Evolutionary conservation across 306 rosid genomes (phyloP), one percentile per base, ranked within the genome.

Genomic region (Prinsepia uniflora): DNA sequence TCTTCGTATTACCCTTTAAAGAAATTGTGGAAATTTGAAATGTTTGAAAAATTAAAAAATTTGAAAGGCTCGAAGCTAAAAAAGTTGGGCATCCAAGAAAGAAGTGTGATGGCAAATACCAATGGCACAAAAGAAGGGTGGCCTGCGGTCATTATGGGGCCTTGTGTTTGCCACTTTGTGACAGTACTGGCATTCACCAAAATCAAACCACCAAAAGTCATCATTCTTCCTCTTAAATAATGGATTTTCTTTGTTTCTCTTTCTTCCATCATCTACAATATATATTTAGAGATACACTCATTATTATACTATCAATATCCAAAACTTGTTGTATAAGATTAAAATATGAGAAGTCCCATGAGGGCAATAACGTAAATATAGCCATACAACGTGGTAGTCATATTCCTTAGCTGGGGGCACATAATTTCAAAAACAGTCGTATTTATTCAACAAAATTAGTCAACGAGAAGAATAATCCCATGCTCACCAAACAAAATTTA

Each of bases 151-250:
- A 42, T 39, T 6, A 56, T 87, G 93, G 92, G 59, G 84, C 96
- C 77, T 40, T 58, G 34, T 82, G 91, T 84, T 77, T 48, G 81
- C 91, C 85, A 86, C 91, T 86, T 83, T 75, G 55, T 71, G 43
- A 54, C 69, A n/a, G n/a, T n/a, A 44, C 46, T 64, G 72, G 36
- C 71, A 46, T 67, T 47, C 41, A 41, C n/a, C 69, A 66, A 61
- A 44, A 55, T 22, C 47, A 61, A 44, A 55, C 22, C 47, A 47
- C 47, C 11, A 48, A 47, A 42, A 57, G 75, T 61, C 84, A 77
- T 76, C 72, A 79, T 82, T 74, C 78, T 62, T 49, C 30, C 42
- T 45, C 65, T 72, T 40, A 58, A 63, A 56, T 40, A 61, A 71
- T 82, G 63, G 45, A 65, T 72, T 75, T 75, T 68, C 58, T 72